phyloP scores from a whole-genome alignment of 495 filamentous ascomycete genomes.

The Penicillium simplicissimum region DNA sequence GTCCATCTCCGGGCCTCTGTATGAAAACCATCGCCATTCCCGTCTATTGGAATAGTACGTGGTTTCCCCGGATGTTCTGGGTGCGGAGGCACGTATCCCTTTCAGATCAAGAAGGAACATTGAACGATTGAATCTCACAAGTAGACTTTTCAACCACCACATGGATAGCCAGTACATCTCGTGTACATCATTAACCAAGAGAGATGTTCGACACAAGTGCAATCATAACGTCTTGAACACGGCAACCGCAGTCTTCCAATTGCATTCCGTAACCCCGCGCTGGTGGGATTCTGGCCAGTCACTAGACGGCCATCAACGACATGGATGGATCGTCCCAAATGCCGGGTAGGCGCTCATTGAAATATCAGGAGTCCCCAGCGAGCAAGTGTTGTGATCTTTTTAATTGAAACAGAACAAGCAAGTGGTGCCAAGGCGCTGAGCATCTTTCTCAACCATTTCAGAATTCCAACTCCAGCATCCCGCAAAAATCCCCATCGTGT shows the following conservation, averaged over 20 bases:
- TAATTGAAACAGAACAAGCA: conserved; percentile 29
- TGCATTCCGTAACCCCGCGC: conserved; percentile 49
- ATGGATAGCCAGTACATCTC: no score
- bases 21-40: no score
- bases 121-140: no score
- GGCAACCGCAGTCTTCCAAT: conserved; percentile 43
- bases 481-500: conserved; percentile 37
- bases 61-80: no score
- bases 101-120: no score
- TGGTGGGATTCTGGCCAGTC: conserved; percentile 71
- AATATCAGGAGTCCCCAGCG: conserved; percentile 3
- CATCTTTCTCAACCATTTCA: conserved; percentile 41
- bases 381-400: neutral
- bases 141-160: no score
- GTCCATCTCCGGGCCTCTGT: no score
- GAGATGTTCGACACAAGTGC: neutral
- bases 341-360: conserved; percentile 36
- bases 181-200: neutral
- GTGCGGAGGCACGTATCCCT: no score
- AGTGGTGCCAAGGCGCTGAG: conserved; percentile 34
- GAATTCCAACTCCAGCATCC: conserved; percentile 36
- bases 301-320: conserved; percentile 59
- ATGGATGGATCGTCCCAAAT: conserved; percentile 49
- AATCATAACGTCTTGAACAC: conserved; percentile 43
- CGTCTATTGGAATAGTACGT: no score